phyloP scores from a whole-genome alignment of 805 yeast species.

The Saccharomycopsis capsularis region DNA sequence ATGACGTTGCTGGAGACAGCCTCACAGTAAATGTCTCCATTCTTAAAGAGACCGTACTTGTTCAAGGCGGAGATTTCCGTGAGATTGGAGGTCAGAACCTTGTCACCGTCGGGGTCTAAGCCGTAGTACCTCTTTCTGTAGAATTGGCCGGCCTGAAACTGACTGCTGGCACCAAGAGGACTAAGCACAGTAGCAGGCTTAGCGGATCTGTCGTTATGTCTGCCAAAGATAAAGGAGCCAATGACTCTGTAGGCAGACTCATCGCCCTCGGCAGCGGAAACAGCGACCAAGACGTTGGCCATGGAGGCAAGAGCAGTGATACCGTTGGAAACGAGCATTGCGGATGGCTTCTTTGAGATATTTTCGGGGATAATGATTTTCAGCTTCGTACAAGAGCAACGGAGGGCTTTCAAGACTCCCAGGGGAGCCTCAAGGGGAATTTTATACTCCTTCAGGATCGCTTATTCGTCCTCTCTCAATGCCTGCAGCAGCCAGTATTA shows the following conservation, averaged over 20 bases:
- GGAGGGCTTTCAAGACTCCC: too few species aligned
- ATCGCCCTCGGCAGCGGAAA: background rate
- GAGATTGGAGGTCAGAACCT: constrained; percentile 27
- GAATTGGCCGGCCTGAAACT: constrained; percentile 34
- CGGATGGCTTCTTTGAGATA: too few species aligned
- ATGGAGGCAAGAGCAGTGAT: background rate
- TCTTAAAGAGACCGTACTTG: constrained; percentile 31
- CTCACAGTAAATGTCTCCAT: constrained; percentile 34
- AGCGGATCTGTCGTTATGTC: constrained; percentile 44
- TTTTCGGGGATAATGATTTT: too few species aligned
- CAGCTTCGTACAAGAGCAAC: too few species aligned
- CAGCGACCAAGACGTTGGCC: background rate
- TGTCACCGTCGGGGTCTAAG: constrained; percentile 25
- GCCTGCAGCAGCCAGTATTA: too few species aligned
- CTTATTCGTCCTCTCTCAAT: too few species aligned
- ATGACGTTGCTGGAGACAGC: constrained; percentile 32
- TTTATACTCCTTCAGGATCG: too few species aligned
- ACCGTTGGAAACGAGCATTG: background rate
- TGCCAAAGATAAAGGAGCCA: constrained; percentile 41
- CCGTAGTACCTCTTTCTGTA: constrained; percentile 40
- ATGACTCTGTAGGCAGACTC: constrained; percentile 27
- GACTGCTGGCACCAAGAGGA: constrained; percentile 37
- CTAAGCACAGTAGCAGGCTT: constrained; percentile 40
- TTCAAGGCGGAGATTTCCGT: constrained; percentile 29
- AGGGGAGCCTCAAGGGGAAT: too few species aligned